These are phyloP conservation scores for Termitomyces sp. DNA, from an alignment of 768 basidiomycete genomes.

Conservation along the genomic window DNA sequence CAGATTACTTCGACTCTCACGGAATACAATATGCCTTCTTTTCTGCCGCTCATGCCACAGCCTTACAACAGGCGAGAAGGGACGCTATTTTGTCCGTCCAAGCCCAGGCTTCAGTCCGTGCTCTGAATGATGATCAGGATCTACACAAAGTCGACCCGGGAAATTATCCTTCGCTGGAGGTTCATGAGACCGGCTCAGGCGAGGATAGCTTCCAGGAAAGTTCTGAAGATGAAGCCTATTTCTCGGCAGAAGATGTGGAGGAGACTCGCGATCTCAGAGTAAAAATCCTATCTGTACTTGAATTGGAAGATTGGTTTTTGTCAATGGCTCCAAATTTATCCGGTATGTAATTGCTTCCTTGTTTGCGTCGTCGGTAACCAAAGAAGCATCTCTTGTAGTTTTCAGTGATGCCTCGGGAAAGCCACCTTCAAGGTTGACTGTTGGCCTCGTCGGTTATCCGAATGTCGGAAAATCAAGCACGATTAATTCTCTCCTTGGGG, in stretches of 20 bases:
- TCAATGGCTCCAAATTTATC: conserved; percentile 64
- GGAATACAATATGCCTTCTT: conserved; percentile 84
- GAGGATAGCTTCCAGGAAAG: conserved; percentile 20
- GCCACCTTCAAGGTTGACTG: conserved; percentile 57
- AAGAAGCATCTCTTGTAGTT: conserved; percentile 28
- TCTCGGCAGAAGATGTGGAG: conserved; percentile 49
- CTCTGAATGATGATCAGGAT: conserved; percentile 6
- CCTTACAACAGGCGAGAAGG: conserved; percentile 70
- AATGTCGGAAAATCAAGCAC: conserved; percentile 99
- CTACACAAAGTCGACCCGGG: conserved; percentile 3
- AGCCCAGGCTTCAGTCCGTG: conserved; percentile 11
- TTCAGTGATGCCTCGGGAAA: conserved; percentile 57
- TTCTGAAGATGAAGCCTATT: conserved; percentile 36
- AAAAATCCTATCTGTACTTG: conserved; percentile 75
- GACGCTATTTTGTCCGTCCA: conserved; percentile 33
- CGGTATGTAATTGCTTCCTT: conserved; percentile 31
- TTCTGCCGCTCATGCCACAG: conserved; percentile 84
- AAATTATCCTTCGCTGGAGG: conserved; percentile 12
- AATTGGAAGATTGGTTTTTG: conserved; percentile 81
- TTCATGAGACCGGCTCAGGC: conserved; percentile 17
- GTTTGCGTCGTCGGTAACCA: neutral
- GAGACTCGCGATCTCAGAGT: conserved; percentile 59
- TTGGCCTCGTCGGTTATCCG: conserved; percentile 95
- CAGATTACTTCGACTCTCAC: conserved; percentile 80
- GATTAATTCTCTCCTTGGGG: conserved; percentile 92